phyloP scores from a whole-genome alignment of 2,329 filamentous ascomycete genomes.

The Aspergillus tamarii region DNA sequence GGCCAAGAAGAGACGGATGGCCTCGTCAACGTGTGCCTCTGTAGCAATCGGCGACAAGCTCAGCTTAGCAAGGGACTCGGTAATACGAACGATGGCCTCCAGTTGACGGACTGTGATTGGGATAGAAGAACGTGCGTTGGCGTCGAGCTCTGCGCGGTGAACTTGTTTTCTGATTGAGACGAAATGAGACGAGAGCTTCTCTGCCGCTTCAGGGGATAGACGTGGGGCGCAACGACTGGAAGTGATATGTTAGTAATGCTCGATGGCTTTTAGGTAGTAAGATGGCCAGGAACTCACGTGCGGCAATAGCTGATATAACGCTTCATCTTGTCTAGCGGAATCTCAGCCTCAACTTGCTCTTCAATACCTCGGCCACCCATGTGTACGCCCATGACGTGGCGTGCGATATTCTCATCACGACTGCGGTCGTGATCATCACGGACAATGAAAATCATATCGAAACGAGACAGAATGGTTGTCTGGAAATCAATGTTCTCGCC shows the following conservation, averaged over 20 bases:
- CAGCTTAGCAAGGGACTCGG: conserved; percentile 91
- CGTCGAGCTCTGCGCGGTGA: conserved; percentile 84
- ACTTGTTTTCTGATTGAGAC: conserved; percentile 95
- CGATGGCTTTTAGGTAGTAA: background rate
- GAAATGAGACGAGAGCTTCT: conserved; percentile 96
- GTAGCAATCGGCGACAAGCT: conserved; percentile 83
- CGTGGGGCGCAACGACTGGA: conserved; percentile 84
- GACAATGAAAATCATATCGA: conserved; percentile 99
- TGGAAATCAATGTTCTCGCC: conserved; percentile 99
- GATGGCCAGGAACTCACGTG: conserved; percentile 63
- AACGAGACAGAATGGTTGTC: conserved; percentile 95
- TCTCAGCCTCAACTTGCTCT: conserved; percentile 82
- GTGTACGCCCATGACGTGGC: conserved; percentile 95
- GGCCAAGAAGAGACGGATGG: conserved; percentile 93
- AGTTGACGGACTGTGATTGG: conserved; percentile 97
- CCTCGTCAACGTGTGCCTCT: conserved; percentile 92
- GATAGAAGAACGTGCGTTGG: conserved; percentile 88
- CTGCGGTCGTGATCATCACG: conserved; percentile 89
- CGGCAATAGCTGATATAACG: conserved; percentile 97
- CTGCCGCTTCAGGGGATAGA: conserved; percentile 84
- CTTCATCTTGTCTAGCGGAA: conserved; percentile 95
- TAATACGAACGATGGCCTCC: conserved; percentile 96
- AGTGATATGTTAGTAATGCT: conserved; percentile 18
- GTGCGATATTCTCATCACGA: conserved; percentile 90
- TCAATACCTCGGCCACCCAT: conserved; percentile 86